Evolutionary conservation across 2,329 filamentous ascomycete species (phyloP), one percentile per base, ranked within the genome.

Genomic region (Penicillium sp.): DNA sequence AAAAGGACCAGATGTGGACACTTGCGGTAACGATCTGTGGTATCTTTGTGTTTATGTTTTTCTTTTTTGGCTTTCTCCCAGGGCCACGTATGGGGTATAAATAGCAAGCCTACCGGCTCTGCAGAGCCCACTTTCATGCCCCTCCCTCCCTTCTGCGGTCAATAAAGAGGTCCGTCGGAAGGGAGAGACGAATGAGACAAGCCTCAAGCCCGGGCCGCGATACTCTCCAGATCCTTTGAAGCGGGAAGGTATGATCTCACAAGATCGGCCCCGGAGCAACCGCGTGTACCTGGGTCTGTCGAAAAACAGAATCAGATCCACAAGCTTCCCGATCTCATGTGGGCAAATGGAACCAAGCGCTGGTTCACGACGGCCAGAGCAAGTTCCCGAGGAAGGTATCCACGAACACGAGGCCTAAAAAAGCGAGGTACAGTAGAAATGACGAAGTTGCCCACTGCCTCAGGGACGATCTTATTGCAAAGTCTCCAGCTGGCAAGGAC

Each of bases 1-100:
- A n/a, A n/a, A n/a, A n/a, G n/a, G n/a, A n/a, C n/a, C n/a, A n/a
- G n/a, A n/a, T n/a, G n/a, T n/a, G n/a, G n/a, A n/a, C n/a, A n/a
- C n/a, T n/a, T n/a, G n/a, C n/a, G n/a, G n/a, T n/a, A n/a, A n/a
- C 21, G 21, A 15, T 8, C n/a, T 26, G 5, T 10, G 27, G 15
- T 35, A 38, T 19, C 26, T 41, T 43, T 32, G 31, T 39, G 27
- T 41, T 36, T 37, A 31, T 36, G 30, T 29, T 13, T 23, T 10
- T 25, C 33, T 41, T 34, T 30, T 43, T 32, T 40, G 32, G 26
- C 29, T 28, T n/a, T 29, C 26, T 23, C 32, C 25, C 13, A 40
- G 41, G 49, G 43, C 35, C 10, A 30, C 23, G 9, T 23, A 30
- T 35, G 28, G 37, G 42, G 41, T 51, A 53, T 54, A 48, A 49